Conservation (phyloP, 2,329 filamentous ascomycete species). For the Exophiala sp. region DNA sequence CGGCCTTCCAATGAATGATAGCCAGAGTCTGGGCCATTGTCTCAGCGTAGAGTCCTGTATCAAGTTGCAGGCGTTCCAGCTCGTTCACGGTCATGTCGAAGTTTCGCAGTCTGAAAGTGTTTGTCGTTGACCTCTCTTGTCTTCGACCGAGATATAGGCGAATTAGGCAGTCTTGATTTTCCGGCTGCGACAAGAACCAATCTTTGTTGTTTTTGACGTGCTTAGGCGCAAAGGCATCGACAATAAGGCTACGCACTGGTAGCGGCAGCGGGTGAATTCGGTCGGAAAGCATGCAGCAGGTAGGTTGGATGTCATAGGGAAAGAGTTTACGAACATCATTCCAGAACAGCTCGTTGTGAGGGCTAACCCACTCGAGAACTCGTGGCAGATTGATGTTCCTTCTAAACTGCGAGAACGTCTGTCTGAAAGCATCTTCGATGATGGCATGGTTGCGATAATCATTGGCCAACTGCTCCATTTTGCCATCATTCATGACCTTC, state of each 20-base stretch:
- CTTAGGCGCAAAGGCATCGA: slow-evolving; percentile 1
- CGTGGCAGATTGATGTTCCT: slow-evolving; percentile 1
- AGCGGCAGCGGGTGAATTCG: background rate
- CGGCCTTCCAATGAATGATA: slow-evolving; percentile 45
- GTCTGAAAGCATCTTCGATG: slow-evolving; percentile 2
- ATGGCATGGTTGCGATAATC: slow-evolving; percentile 1
- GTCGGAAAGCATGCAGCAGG: background rate
- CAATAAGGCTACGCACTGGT: background rate
- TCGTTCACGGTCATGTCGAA: slow-evolving; percentile 36
- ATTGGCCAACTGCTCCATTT: slow-evolving; percentile 4
- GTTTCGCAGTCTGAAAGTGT: slow-evolving; percentile 10
- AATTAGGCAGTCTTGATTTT: slow-evolving; percentile 46
- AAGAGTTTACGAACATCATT: background rate
- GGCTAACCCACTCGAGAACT: background rate
- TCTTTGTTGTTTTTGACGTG: background rate
- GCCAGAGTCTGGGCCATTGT: slow-evolving; percentile 49
- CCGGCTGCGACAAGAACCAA: slow-evolving; percentile 7
- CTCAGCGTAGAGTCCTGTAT: slow-evolving; percentile 35
- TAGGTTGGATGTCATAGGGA: background rate
- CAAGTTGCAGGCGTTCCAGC: slow-evolving; percentile 41
- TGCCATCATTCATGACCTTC: slow-evolving; percentile 5
- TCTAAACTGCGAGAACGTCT: background rate
- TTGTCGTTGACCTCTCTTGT: background rate
- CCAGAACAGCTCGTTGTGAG: slow-evolving; percentile 5
- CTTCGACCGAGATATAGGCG: slow-evolving; percentile 45